Evolutionary conservation across 495 filamentous ascomycete genomes (phyloP), one percentile per base, ranked within the genome.

Genomic region (Talaromyces thailandensis): DNA sequence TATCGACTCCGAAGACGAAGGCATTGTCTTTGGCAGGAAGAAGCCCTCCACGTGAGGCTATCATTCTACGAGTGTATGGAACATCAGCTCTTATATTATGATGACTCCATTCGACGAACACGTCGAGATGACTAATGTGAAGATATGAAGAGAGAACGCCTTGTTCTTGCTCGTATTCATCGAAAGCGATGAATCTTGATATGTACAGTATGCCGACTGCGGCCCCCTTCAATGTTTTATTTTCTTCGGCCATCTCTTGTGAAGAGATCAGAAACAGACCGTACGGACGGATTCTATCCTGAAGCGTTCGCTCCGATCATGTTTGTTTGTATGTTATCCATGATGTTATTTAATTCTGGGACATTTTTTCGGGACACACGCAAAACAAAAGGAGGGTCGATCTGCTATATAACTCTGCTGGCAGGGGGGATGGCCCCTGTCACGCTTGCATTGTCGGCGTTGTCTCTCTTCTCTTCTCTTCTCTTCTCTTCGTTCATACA

Each of bases 1-100:
- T 56, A 64, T 70, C 21, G 78, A 80, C 14, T 82, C 81, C 0
- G 81, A 83, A 65, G 80, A 81, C 28, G 81, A 83, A 69, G 78
- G 69, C 6, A 68, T 81, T 35, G 65, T 77, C 26, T 76, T 81
- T 59, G 75, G 75, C 31, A 76, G 75, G 64, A 75, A 73, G 66
- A 76, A 75, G 51, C 56, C 69, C 1, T 56, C 64, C 1, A 62
- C 67, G 16, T 61, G 45, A 61, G 25, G 26, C 29, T 40, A 43
- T 16, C 18, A 48, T 21, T 3, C 43, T 48, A 21, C n/a, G 43
- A 48, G 43, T 21, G 16, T 21, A 18, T 18, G 7, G 43, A n/a
- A 7, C n/a, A 9, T 48, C n/a, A 16, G 21, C 43, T 6, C 9
- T 48, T 48, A 21, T 48, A 48, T 16, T 40, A 40, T 40, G 18